Conservation (phyloP, 257 asterid species). For the Solanum arcanum region DNA sequence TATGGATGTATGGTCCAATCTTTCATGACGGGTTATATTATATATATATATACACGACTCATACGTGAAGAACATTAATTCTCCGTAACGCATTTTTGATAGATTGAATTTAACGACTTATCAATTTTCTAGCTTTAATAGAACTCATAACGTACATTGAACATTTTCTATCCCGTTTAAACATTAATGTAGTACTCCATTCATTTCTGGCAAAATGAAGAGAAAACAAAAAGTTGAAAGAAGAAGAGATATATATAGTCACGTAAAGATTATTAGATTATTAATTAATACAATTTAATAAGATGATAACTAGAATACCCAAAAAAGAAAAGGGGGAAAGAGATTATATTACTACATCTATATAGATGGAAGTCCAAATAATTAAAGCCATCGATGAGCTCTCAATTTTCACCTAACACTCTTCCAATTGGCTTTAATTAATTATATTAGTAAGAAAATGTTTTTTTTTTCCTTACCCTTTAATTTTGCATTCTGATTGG, state of each 20-base stretch:
- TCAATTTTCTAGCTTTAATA: neutral
- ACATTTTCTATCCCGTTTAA: neutral
- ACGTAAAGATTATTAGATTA: neutral
- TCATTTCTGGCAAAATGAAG: neutral
- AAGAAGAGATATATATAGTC: neutral
- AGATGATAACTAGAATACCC: neutral
- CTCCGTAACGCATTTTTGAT: neutral
- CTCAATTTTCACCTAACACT: neutral
- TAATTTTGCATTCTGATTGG: neutral
- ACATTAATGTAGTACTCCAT: neutral
- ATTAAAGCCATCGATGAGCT: neutral
- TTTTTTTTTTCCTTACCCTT: neutral
- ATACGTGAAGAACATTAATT: neutral
- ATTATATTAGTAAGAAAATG: neutral
- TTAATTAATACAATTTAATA: neutral
- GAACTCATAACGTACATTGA: neutral
- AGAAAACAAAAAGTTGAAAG: neutral
- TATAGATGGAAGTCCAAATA: neutral
- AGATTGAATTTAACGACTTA: neutral
- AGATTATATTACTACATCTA: neutral
- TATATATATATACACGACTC: neutral
- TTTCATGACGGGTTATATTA: too few relatives aligned
- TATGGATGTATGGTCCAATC: neutral
- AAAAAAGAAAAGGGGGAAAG: neutral
- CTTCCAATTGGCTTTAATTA: neutral